Percentiles rank a stretch among this genome's conserved stretches.
phyloP scores from a whole-genome alignment of 1,284 basidiomycete species.

The Bondarzewia mesenterica region DNA sequence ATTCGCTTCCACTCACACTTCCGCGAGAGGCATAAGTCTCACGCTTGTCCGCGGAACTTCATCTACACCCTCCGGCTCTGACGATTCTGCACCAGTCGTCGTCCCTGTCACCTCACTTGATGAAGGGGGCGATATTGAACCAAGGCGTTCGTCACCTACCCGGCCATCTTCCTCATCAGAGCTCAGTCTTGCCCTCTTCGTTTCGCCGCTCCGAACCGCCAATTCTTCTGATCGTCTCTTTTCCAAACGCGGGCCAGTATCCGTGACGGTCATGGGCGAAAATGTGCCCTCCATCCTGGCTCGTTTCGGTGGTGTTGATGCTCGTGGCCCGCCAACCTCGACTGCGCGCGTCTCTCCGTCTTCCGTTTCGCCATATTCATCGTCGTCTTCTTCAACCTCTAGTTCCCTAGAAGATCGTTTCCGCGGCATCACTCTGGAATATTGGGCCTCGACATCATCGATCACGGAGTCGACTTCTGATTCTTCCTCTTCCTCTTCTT shows the following conservation, averaged over 20 bases:
- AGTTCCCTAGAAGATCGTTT: slow-evolving; percentile 18
- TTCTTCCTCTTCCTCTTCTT: slow-evolving; percentile 16
- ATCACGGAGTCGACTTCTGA: slow-evolving; percentile 17
- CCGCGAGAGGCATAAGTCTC: neutral
- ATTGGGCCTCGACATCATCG: slow-evolving; percentile 11
- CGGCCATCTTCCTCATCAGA: slow-evolving; percentile 4
- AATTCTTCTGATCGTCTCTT: slow-evolving; percentile 26
- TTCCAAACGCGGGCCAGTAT: slow-evolving; percentile 12
- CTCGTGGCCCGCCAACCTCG: slow-evolving; percentile 5
- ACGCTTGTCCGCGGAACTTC: neutral
- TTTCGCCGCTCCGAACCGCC: slow-evolving; percentile 14
- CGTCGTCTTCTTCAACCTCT: slow-evolving; percentile 12
- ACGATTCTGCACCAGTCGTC: slow-evolving; percentile 2
- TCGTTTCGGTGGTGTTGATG: slow-evolving; percentile 25
- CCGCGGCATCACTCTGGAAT: slow-evolving; percentile 12
- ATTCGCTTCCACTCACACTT: too few relatives aligned
- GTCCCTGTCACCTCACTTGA: slow-evolving; percentile 3
- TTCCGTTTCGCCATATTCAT: neutral
- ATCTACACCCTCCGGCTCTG: slow-evolving; percentile 1
- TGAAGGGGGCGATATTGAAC: slow-evolving; percentile 1
- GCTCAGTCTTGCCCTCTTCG: slow-evolving; percentile 9
- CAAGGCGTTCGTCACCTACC: neutral
- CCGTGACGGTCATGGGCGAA: slow-evolving; percentile 14
- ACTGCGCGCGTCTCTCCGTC: slow-evolving; percentile 2
- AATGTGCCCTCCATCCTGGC: slow-evolving; percentile 20